Base-by-base conservation (phyloP, 108 stramenopile genomes). In the Conticribra weissflogii region DNA sequence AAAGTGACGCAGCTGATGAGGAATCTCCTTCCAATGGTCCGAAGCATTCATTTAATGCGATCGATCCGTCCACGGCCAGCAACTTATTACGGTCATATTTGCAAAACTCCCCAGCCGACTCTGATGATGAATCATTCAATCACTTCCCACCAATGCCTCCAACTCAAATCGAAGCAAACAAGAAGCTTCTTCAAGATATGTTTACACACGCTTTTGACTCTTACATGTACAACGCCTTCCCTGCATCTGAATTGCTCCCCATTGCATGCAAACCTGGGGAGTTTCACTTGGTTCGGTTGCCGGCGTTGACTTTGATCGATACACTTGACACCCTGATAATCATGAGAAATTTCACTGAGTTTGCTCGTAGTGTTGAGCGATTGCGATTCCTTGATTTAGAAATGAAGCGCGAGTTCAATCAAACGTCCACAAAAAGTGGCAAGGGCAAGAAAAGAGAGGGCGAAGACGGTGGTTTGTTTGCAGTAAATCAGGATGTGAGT, bases 171-270 rank as follows among this genome's bases (percentile, higher is more conserved):
- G 61, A 82, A 46, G 76, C 80, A 55, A 89, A 89, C 68, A 61
- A 66, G 48, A 45, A 83, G 22, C 71, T 85, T 18, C 64, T 94
- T 22, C 71, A 56, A 14, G 50, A 80, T 27, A 92, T 94, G 94
- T 95, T 98, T 70, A 50, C 59, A 15, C 93, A 92, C 49, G 93
- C 92, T 14, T 98, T 95, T 66, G 87, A 96, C 34, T 79, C 88
- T 15, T 98, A 98, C 75, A 87, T 95, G 84, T 84, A 90, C 68
- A 76, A 96, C 66, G 95, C 93, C 31, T 98, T 79, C 62, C 97
- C 97, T 0, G 76, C 80, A 5, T 89, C 92, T 2, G 96, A 98
- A 70, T 59, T 99, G 27, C 78, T 80, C 54, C 97, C 97, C 7
- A 53, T 96, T 1, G 81, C 84, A 5, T 96, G 95, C 58, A 14